phyloP scores from a whole-genome alignment of 208 protist genomes.

The Crithidia sp. region DNA sequence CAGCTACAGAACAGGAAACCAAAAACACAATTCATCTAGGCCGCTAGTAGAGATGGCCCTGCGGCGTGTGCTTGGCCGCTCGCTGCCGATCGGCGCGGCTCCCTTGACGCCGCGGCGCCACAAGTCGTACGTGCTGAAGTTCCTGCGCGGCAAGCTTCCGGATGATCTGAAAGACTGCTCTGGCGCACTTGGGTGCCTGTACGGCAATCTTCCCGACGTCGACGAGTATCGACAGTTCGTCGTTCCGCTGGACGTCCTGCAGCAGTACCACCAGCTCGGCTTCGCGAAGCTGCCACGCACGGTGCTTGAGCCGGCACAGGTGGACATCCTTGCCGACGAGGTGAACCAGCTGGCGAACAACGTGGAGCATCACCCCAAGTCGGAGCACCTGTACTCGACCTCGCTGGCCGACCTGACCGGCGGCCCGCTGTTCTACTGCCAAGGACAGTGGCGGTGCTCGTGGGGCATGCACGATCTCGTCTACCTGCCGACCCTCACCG shows the following conservation, averaged over 20 bases:
- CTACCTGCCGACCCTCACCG: conserved; percentile 79
- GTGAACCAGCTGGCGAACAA: conserved; percentile 86
- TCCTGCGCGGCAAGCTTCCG: conserved; percentile 73
- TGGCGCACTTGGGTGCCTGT: conserved; percentile 84
- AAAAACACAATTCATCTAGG: too few species aligned
- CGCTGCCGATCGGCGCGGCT: neutral
- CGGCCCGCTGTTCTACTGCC: conserved; percentile 87
- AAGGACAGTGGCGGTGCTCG: conserved; percentile 81
- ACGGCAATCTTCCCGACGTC: conserved; percentile 81
- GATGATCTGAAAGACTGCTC: conserved; percentile 83
- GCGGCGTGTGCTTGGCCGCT: neutral
- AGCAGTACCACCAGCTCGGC: conserved; percentile 78
- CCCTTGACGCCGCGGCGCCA: conserved; percentile 22
- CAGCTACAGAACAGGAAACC: too few species aligned
- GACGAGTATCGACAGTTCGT: conserved; percentile 89
- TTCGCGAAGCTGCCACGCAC: conserved; percentile 75
- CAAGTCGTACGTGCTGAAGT: conserved; percentile 88
- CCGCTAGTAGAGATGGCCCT: neutral
- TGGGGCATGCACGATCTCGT: conserved; percentile 91
- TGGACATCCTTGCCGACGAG: conserved; percentile 83
- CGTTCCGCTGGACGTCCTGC: conserved; percentile 59
- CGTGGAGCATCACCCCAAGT: conserved; percentile 84
- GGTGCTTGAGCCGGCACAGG: conserved; percentile 68
- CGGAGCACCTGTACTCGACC: conserved; percentile 80
- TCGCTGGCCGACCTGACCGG: conserved; percentile 74